Base-by-base conservation (phyloP, 805 yeast species). In the Candida maesae region DNA sequence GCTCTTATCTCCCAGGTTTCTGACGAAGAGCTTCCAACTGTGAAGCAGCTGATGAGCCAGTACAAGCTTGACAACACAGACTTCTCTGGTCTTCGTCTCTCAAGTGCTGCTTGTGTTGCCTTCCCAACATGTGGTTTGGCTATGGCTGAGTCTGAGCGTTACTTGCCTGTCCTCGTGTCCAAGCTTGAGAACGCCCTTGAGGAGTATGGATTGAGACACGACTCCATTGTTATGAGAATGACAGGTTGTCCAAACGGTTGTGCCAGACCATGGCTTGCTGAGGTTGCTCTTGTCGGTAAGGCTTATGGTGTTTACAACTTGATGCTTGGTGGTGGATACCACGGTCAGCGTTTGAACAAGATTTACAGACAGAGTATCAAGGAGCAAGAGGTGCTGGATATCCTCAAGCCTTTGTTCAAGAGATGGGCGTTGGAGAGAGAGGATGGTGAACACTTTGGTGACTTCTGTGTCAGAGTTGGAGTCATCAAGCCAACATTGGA, bases 171-270 rank as follows among this genome's bases (percentile, higher is more conserved):
- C 36, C 73, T 91, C 55, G 77, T 91, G 52, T 64, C 82, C 48
- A 87, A 89, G 66, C 68, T 91, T 45, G 98, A 91, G 65, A 76
- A 70, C n/a, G 79, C 88, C 16, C 71, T 91, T 44, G 97, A 91
- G 66, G 95, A 89, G 58, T 79, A 81, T 51, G 98, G 98, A 8
- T 75, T 91, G 55, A 84, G 95, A 60, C 96, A 89, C 56, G 98
- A 91, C 65, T 81, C 95, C 7, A 76, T 91, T 51, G 95, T 89
- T 18, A 84, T 91, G 95, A 80, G 98, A 71, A 90, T 91, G 97
- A 91, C 97, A 23, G 98, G 98, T 42, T 91, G 98, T 74, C 97
- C 97, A 41, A 91, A 91, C 64, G 98, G 98, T 52, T 91, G 98
- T 72, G 93, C 98, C 18, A 81, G 98, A 65, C 98, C 98, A 21